Percentiles rank a stretch among this genome's conserved stretches.
These are phyloP conservation scores for Aspergillus bertholletiae DNA, from an alignment of 495 filamentous ascomycete genomes.

Conservation along the genomic window DNA sequence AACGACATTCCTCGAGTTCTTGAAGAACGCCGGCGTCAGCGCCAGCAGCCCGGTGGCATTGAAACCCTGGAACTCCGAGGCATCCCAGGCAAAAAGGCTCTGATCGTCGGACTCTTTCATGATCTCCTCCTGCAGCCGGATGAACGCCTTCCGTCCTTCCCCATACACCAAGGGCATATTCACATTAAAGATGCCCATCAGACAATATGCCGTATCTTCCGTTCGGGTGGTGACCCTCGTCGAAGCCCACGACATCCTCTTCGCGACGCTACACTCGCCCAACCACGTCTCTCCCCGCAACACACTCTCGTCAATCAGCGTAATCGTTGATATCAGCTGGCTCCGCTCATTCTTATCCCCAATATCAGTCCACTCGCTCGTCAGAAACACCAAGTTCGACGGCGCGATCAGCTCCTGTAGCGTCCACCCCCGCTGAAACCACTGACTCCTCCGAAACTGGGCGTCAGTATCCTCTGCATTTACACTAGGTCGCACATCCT, in stretches of 20 bases:
- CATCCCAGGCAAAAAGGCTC: slow-evolving; percentile 19
- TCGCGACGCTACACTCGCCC: slow-evolving; percentile 6
- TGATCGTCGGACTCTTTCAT: slow-evolving; percentile 18
- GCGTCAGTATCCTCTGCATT: neutral
- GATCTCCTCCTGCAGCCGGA: slow-evolving; percentile 21
- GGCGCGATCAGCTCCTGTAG: slow-evolving; percentile 8
- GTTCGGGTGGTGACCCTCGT: slow-evolving; percentile 12
- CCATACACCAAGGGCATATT: slow-evolving; percentile 27
- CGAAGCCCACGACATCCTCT: slow-evolving; percentile 24
- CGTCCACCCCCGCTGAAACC: slow-evolving; percentile 7
- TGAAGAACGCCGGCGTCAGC: neutral
- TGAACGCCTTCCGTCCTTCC: slow-evolving; percentile 21
- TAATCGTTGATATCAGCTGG: too few relatives aligned
- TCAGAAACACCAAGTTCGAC: neutral
- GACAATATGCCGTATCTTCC: slow-evolving; percentile 26
- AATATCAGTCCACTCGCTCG: slow-evolving; percentile 2
- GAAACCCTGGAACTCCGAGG: neutral
- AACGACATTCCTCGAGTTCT: neutral
- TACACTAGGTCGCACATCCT: neutral
- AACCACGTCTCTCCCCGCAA: neutral
- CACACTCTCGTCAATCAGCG: slow-evolving; percentile 1
- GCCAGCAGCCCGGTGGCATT: slow-evolving; percentile 1
- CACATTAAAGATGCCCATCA: slow-evolving; percentile 24
- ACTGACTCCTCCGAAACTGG: neutral
- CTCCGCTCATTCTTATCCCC: too few relatives aligned